Evolutionary conservation across 2,329 filamentous ascomycete species (phyloP).

Genomic region (Pseudocercospora vitis): DNA sequence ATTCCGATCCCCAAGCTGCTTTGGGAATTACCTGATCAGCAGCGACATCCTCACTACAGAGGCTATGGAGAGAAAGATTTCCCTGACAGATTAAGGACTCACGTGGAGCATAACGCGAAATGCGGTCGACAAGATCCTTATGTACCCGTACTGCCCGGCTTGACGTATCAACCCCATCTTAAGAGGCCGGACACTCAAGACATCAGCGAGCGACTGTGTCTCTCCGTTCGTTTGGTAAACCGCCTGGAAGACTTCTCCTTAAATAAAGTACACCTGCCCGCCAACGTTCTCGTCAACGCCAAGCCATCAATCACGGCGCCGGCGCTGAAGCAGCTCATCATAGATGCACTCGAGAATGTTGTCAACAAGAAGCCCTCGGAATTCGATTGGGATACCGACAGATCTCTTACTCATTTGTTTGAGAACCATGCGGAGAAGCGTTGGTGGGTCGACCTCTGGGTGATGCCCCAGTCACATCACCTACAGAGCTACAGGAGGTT

Average conservation of each 20-base stretch:
- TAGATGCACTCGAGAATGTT: background rate
- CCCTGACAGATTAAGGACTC: background rate
- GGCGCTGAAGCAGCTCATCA: background rate
- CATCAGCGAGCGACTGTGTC: background rate
- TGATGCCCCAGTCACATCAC: background rate
- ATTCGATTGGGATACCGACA: background rate
- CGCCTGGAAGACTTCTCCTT: background rate
- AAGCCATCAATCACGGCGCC: background rate
- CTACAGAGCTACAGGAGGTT: background rate
- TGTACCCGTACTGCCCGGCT: background rate
- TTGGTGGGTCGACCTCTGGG: slow-evolving; percentile 4
- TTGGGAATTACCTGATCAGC: no score
- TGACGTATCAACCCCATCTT: background rate
- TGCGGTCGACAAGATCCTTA: background rate
- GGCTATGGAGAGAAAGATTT: background rate
- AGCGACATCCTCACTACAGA: no score
- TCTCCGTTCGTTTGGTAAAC: background rate
- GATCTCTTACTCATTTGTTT: background rate
- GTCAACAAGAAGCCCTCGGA: background rate
- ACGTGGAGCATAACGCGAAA: background rate
- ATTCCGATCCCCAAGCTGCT: no score
- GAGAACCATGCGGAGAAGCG: background rate
- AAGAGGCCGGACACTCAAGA: background rate
- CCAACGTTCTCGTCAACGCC: background rate
- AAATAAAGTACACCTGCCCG: background rate